Percentiles rank a stretch among this genome's conserved stretches.
Evolutionary conservation across 164 flowering plant genomes (phyloP).

Genomic region (Magnolia officinalis): DNA sequence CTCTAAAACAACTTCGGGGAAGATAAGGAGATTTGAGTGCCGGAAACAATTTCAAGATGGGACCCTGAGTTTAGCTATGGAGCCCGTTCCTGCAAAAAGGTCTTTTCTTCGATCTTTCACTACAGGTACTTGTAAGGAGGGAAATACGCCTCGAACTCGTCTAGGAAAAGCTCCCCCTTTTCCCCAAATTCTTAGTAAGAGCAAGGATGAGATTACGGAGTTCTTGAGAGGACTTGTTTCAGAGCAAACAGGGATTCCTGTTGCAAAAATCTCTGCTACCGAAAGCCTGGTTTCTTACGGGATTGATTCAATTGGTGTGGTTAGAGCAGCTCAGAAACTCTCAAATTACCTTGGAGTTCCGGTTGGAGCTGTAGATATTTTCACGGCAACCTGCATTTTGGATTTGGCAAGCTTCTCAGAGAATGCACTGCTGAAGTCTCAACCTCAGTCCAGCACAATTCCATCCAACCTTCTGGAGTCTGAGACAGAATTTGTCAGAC

Average conservation of each 20-base stretch:
- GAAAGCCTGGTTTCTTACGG: constrained; percentile 68
- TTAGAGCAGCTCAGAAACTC: constrained; percentile 81
- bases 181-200: constrained; percentile 14
- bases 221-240: constrained; percentile 54
- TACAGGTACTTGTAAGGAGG: constrained; percentile 58
- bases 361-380: constrained; percentile 80
- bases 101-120: constrained; percentile 46
- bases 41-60: constrained; percentile 66
- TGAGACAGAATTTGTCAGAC: constrained; percentile 17
- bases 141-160: constrained; percentile 42
- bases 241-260: constrained; percentile 53
- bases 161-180: constrained; percentile 17
- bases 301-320: constrained; percentile 82
- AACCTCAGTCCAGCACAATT: constrained; percentile 30
- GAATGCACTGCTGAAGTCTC: constrained; percentile 47
- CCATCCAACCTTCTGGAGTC: constrained; percentile 22
- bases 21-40: constrained; percentile 76
- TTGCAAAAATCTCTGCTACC: constrained; percentile 44
- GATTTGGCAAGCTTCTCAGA: constrained; percentile 73
- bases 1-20: constrained; percentile 77
- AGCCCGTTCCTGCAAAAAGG: constrained; percentile 26
- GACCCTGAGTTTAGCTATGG: constrained; percentile 41
- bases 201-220: constrained; percentile 38
- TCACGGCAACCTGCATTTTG: constrained; percentile 70
- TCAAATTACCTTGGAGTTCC: constrained; percentile 75